Evolutionary conservation across 768 basidiomycete genomes (phyloP).

Genomic region (Ramaria sp.): DNA sequence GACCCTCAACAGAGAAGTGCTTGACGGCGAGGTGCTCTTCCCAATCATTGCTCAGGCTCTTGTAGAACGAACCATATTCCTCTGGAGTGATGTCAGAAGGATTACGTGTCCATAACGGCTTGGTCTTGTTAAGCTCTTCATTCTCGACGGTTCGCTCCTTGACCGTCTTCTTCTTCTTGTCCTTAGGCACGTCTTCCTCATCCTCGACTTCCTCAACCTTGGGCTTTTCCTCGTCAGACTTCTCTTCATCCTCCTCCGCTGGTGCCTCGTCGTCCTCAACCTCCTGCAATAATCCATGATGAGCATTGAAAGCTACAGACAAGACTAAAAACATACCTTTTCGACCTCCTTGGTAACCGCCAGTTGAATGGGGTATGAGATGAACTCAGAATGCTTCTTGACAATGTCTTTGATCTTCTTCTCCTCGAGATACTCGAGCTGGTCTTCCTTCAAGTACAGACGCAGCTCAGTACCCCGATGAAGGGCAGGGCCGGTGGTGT

Average conservation of each 20-base stretch:
- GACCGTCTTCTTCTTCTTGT: conserved; percentile 90
- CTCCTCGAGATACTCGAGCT: conserved; percentile 98
- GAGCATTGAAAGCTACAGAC: background rate
- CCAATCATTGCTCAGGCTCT: conserved; percentile 99
- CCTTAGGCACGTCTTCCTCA: conserved; percentile 74
- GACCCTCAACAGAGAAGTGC: conserved; percentile 99
- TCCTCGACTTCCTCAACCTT: conserved; percentile 81
- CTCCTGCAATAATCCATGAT: conserved; percentile 38
- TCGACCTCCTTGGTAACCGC: conserved; percentile 99
- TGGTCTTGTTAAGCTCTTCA: conserved; percentile 99
- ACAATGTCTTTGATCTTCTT: conserved; percentile 99
- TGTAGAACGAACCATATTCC: conserved; percentile 96
- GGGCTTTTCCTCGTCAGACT: conserved; percentile 55
- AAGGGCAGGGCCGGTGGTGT: conserved; percentile 80
- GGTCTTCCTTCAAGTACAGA: conserved; percentile 95
- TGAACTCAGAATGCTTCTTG: conserved; percentile 99
- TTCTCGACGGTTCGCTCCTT: conserved; percentile 81
- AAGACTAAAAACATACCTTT: conserved; percentile 55
- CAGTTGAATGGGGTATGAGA: conserved; percentile 98
- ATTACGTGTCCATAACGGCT: conserved; percentile 99
- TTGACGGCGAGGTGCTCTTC: conserved; percentile 99
- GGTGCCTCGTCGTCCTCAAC: conserved; percentile 64
- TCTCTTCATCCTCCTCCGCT: conserved; percentile 53
- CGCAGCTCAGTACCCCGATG: conserved; percentile 91
- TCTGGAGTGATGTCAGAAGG: conserved; percentile 87